Percentiles rank a stretch among this genome's conserved stretches.
Conservation (phyloP, 106 monocot species). For the Dendrobium huoshanense region DNA sequence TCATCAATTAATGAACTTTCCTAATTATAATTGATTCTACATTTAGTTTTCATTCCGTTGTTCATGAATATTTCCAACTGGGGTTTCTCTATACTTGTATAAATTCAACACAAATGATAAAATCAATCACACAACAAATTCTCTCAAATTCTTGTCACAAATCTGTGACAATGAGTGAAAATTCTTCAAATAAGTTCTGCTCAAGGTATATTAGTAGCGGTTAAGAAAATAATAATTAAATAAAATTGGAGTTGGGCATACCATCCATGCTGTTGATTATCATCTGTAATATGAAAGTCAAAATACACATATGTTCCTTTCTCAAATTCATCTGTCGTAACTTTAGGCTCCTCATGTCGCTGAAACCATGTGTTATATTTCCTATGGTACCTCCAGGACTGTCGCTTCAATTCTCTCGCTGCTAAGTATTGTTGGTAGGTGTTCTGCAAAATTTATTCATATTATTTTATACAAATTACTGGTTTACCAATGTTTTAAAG, state of each 20-base stretch:
- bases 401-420: conserved; percentile 86
- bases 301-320: conserved; percentile 98
- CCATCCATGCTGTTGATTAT: conserved; percentile 79
- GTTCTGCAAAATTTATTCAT: conserved; percentile 49
- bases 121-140: too few species aligned
- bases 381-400: conserved; percentile 95
- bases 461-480: not conserved
- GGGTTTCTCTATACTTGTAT: too few species aligned
- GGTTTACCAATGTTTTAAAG: not conserved
- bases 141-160: too few species aligned
- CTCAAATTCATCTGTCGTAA: conserved; percentile 90
- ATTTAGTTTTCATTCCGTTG: too few species aligned
- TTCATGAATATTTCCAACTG: too few species aligned
- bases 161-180: too few species aligned
- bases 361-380: conserved; percentile 99
- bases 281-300: conserved; percentile 88
- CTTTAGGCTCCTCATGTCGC: conserved; percentile 92
- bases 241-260: conserved; percentile 19
- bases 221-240: not conserved
- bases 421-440: conserved; percentile 94
- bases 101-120: too few species aligned
- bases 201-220: too few species aligned
- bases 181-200: too few species aligned
- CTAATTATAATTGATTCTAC: too few species aligned
- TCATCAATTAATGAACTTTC: too few species aligned